phyloP scores from a whole-genome alignment of 2,329 filamentous ascomycete species.

The Colletotrichum agaves region DNA sequence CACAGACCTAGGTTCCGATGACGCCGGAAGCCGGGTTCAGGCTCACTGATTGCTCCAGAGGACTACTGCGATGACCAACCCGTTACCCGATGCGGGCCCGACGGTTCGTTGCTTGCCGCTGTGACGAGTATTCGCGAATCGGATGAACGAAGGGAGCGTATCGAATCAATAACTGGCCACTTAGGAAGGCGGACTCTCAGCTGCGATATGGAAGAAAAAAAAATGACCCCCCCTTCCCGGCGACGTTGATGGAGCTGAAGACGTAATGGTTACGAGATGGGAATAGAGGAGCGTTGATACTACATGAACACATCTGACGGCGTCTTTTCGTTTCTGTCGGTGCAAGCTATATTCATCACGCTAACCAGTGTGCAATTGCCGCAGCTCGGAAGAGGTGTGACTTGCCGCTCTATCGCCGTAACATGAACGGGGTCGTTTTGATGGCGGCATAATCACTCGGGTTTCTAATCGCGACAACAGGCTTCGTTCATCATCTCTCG shows the following conservation, averaged over 20 bases:
- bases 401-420: too few species aligned
- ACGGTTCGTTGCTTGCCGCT: slow-evolving; percentile 19
- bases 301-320: neutral
- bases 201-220: neutral
- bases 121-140: slow-evolving; percentile 16
- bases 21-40: slow-evolving; percentile 17
- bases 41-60: neutral
- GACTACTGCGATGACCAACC: neutral
- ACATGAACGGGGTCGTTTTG: too few species aligned
- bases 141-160: neutral
- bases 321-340: neutral
- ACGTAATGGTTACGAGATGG: neutral
- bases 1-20: slow-evolving; percentile 12
- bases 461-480: too few species aligned
- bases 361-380: too few species aligned
- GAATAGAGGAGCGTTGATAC: neutral
- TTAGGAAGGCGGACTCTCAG: neutral
- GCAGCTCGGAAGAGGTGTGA: too few species aligned
- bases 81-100: slow-evolving; percentile 28
- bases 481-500: neutral
- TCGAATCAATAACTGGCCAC: neutral
- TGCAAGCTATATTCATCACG: neutral
- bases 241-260: neutral
- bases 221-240: neutral
- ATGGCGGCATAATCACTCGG: too few species aligned